A percentile compares a stretch with the other conserved stretches of the same genome.
phyloP scores from a whole-genome alignment of 2,329 filamentous ascomycete species.

The Pyricularia sp. region DNA sequence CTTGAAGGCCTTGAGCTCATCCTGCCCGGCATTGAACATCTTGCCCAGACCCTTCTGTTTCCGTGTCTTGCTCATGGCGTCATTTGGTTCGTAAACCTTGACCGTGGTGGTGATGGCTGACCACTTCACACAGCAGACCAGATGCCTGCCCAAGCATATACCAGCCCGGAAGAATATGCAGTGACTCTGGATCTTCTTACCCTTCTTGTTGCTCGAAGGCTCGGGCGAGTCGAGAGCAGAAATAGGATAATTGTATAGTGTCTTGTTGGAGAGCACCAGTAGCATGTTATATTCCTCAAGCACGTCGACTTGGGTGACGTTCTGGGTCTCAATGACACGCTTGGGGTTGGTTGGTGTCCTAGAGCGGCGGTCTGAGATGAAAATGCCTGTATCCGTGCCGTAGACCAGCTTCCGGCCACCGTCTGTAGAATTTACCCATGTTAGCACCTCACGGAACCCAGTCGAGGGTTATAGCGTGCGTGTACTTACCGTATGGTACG shows the following conservation, averaged over 20 bases:
- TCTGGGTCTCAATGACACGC: constrained; percentile 74
- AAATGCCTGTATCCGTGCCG: constrained; percentile 90
- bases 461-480: neutral
- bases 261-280: constrained; percentile 87
- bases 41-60: constrained; percentile 93
- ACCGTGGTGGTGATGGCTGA: constrained; percentile 90
- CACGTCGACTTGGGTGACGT: constrained; percentile 91
- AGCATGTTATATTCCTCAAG: constrained; percentile 91
- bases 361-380: constrained; percentile 80
- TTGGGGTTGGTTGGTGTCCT: constrained; percentile 61
- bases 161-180: constrained; percentile 98
- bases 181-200: constrained; percentile 93
- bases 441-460: constrained; percentile 11
- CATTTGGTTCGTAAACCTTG: constrained; percentile 98
- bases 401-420: constrained; percentile 91
- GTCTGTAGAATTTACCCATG: constrained; percentile 41
- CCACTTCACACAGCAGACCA: constrained; percentile 95
- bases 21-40: constrained; percentile 88
- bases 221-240: constrained; percentile 81
- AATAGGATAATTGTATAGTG: constrained; percentile 79
- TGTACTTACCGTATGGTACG: constrained; percentile 69
- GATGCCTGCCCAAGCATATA: constrained; percentile 84
- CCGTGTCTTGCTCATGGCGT: constrained; percentile 85
- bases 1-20: constrained; percentile 94
- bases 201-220: constrained; percentile 69